phyloP scores from a whole-genome alignment of 2,329 filamentous ascomycete species.

The Rachicladosporium sp. region DNA sequence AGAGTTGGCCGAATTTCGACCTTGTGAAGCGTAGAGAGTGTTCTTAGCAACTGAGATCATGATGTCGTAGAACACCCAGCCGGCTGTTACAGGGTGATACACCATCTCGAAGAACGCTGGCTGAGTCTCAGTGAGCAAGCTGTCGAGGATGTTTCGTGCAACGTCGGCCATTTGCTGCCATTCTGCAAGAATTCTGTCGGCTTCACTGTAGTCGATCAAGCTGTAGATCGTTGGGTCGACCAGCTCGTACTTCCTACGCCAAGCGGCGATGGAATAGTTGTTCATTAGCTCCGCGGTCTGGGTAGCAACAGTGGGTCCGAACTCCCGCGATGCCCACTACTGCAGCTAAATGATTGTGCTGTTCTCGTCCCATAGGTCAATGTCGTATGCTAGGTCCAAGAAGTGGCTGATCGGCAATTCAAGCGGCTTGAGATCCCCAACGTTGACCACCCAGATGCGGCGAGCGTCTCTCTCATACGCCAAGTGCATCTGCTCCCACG shows the following conservation, averaged over 20 bases:
- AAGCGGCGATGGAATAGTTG: constrained; percentile 45
- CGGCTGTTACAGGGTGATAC: constrained; percentile 47
- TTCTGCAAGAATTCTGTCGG: constrained; percentile 42
- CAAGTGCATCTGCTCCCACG: constrained; percentile 53
- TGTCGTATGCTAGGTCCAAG: constrained; percentile 56
- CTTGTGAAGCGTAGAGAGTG: constrained; percentile 42
- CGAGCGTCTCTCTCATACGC: constrained; percentile 47
- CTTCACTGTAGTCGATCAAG: constrained; percentile 53
- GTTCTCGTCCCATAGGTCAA: constrained; percentile 42
- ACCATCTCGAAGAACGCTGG: constrained; percentile 54
- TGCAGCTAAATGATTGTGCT: constrained; percentile 45
- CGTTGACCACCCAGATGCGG: constrained; percentile 55
- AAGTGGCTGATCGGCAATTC: constrained; percentile 57
- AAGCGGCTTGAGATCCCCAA: constrained; percentile 53
- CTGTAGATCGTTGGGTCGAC: constrained; percentile 48
- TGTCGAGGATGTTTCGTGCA: constrained; percentile 45
- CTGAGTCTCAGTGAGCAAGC: constrained; percentile 37
- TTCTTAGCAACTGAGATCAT: constrained; percentile 41
- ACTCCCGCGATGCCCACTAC: constrained; percentile 46
- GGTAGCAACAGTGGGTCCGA: constrained; percentile 36
- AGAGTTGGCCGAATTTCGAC: constrained; percentile 44
- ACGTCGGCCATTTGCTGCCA: constrained; percentile 42
- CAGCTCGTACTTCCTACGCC: constrained; percentile 50
- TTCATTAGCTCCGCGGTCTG: constrained; percentile 41
- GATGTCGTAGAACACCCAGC: constrained; percentile 44